These are phyloP conservation scores for Ballota nigra DNA, from an alignment of 257 asterid genomes.

Conservation along the genomic window DNA sequence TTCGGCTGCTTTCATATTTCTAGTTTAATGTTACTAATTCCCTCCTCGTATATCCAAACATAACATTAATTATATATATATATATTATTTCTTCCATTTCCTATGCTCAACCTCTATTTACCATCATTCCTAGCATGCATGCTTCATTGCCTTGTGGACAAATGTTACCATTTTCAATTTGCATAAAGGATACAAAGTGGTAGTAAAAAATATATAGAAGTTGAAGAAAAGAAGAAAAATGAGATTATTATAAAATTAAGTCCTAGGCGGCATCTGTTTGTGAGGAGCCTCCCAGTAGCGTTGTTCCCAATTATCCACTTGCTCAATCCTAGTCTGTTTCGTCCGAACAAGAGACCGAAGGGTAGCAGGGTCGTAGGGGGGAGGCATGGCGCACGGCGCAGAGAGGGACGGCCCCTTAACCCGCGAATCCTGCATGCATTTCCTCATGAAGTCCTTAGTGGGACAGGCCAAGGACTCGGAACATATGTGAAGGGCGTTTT, in stretches of 20 bases:
- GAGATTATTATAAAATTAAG: neutral
- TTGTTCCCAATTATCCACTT: constrained; percentile 58
- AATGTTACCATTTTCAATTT: neutral
- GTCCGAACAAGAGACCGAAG: constrained; percentile 37
- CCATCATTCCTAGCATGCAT: too few relatives aligned
- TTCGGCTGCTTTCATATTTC: constrained; percentile 1
- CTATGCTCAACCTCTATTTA: neutral
- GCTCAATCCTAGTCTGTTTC: constrained; percentile 33
- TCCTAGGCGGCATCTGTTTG: constrained; percentile 21
- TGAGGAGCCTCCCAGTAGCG: constrained; percentile 40
- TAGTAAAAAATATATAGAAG: neutral
- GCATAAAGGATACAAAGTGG: neutral
- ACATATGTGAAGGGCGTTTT: constrained; percentile 46
- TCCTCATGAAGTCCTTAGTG: constrained; percentile 34
- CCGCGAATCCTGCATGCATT: constrained; percentile 58
- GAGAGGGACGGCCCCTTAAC: constrained; percentile 37
- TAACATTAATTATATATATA: neutral
- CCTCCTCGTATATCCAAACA: neutral
- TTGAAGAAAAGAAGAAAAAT: neutral
- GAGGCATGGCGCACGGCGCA: constrained; percentile 60
- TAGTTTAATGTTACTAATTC: constrained; percentile 12
- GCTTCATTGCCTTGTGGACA: neutral
- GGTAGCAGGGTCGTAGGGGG: constrained; percentile 53
- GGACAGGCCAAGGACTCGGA: constrained; percentile 58
- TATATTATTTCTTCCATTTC: neutral